phyloP scores from a whole-genome alignment of 2,329 filamentous ascomycete species.

The Epichloe gansuensis region DNA sequence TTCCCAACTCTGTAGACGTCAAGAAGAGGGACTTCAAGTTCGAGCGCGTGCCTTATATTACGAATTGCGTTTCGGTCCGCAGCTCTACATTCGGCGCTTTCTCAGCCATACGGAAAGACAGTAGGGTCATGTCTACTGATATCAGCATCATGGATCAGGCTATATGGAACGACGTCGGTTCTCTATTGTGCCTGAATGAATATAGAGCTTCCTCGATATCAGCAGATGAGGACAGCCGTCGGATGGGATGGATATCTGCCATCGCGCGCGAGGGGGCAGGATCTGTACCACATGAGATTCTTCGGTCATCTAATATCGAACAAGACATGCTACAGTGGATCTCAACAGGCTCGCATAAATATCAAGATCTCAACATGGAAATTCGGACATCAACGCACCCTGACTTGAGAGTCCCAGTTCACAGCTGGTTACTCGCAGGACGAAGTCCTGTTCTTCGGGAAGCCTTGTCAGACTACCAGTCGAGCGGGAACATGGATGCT shows the following conservation, averaged over 20 bases:
- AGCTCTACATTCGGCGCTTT: conserved; percentile 87
- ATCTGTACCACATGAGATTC: conserved; percentile 36
- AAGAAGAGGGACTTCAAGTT: conserved; percentile 91
- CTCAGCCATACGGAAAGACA: conserved; percentile 75
- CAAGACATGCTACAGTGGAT: conserved; percentile 45
- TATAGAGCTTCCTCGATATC: conserved; percentile 35
- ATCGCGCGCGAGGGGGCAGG: conserved; percentile 34
- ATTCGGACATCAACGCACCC: conserved; percentile 50
- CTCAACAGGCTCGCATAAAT: conserved; percentile 23
- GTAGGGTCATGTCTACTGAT: conserved; percentile 62
- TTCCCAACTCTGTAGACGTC: conserved; percentile 34
- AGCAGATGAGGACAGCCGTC: conserved; percentile 18
- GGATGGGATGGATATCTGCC: conserved; percentile 28
- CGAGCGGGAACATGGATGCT: conserved; percentile 7
- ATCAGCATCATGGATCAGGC: conserved; percentile 54
- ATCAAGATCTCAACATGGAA: conserved; percentile 30
- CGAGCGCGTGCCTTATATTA: conserved; percentile 76
- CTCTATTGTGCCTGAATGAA: conserved; percentile 54
- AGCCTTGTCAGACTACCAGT: conserved; percentile 46
- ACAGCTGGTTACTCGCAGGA: conserved; percentile 67
- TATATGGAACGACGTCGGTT: conserved; percentile 62
- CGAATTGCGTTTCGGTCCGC: conserved; percentile 69
- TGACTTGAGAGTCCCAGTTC: conserved; percentile 63
- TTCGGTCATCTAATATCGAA: conserved; percentile 56
- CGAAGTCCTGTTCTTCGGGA: conserved; percentile 59